Evolutionary conservation across 306 rosid species (phyloP).

Genomic region (Aeschynomene evenia): DNA sequence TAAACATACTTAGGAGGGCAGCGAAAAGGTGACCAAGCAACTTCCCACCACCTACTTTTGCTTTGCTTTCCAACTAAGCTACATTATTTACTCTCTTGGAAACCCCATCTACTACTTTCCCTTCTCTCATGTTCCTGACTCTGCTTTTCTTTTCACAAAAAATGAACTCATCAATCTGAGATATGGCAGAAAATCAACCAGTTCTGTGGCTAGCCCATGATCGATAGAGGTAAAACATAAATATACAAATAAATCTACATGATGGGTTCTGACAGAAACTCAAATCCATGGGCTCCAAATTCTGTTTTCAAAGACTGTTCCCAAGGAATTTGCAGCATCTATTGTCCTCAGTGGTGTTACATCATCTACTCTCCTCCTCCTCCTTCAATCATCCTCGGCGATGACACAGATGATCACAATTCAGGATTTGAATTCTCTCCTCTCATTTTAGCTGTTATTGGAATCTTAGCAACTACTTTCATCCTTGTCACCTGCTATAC

Average conservation of each 20-base stretch:
- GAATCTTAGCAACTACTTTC: conserved; percentile 64
- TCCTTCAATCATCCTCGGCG: conserved; percentile 35
- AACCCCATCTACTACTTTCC: conserved; percentile 1
- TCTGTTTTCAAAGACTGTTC: conserved; percentile 56
- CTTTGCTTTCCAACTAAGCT: conserved; percentile 48
- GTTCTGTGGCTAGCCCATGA: background rate
- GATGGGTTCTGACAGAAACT: conserved; percentile 43
- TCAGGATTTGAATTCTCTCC: conserved; percentile 61
- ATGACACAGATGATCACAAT: background rate
- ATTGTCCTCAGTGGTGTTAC: conserved; percentile 83
- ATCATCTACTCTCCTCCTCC: conserved; percentile 71
- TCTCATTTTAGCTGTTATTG: conserved; percentile 66
- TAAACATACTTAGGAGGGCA: background rate
- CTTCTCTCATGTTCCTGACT: background rate
- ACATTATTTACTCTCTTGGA: conserved; percentile 6
- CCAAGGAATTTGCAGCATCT: conserved; percentile 66
- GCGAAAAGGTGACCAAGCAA: conserved; percentile 21
- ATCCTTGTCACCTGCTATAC: conserved; percentile 62
- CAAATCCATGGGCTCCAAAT: conserved; percentile 52
- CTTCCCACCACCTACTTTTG: conserved; percentile 44
- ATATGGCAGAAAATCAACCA: background rate
- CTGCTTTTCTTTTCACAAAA: background rate
- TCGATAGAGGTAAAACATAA: background rate
- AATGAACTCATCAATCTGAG: background rate
- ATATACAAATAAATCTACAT: background rate